A percentile compares a stretch with the other conserved stretches of the same genome.
These are phyloP conservation scores for Schoenoplectus tabernaemontani DNA, from an alignment of 202 grass and related monocot genomes.

Conservation along the genomic window DNA sequence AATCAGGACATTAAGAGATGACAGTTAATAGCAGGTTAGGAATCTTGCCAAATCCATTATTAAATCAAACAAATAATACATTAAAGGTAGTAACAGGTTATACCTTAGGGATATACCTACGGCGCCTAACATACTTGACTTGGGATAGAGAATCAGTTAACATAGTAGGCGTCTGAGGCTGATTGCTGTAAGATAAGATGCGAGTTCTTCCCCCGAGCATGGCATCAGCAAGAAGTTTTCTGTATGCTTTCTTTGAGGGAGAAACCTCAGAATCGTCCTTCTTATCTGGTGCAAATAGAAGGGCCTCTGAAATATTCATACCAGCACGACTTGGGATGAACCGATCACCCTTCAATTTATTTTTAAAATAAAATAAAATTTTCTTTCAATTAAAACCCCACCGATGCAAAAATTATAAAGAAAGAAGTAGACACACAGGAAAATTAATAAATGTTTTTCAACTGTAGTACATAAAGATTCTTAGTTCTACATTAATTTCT, in stretches of 20 bases:
- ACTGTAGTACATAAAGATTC: too few relatives aligned
- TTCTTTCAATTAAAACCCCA: neutral
- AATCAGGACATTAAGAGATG: neutral
- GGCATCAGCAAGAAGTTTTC: neutral
- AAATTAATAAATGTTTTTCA: neutral
- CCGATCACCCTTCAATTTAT: conserved; percentile 51
- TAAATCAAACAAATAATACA: neutral
- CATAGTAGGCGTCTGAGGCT: conserved; percentile 22
- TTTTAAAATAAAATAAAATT: neutral
- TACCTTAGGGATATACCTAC: conserved; percentile 40
- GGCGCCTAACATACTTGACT: conserved; percentile 23
- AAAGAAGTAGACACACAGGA: neutral
- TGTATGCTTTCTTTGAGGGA: conserved; percentile 1
- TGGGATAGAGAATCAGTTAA: neutral
- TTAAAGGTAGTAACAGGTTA: neutral
- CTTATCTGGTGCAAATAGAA: conserved; percentile 53
- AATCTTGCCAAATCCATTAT: neutral
- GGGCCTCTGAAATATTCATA: conserved; percentile 68
- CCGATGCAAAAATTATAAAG: neutral
- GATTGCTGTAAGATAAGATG: conserved; percentile 31
- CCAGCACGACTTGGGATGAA: conserved; percentile 72
- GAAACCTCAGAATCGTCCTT: conserved; percentile 38
- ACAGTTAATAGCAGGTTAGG: neutral
- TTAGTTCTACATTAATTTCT: too few relatives aligned
- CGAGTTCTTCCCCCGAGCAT: neutral